Evolutionary conservation across 2,329 filamentous ascomycete species (phyloP).

Genomic region (Bipolaris bicolor): DNA sequence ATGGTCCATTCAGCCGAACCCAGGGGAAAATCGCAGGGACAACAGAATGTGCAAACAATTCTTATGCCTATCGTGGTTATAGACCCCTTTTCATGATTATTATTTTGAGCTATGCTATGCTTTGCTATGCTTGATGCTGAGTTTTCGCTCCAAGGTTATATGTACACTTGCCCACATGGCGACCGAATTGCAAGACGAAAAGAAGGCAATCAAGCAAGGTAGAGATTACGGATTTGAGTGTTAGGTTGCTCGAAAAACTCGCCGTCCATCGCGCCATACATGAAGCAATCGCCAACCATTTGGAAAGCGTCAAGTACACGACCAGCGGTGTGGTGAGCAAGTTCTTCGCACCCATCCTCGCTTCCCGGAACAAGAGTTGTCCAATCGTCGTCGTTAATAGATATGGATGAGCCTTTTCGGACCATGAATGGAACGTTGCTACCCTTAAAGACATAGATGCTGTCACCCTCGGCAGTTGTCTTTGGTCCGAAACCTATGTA

Average conservation of each 20-base stretch:
- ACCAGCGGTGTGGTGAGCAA: background rate
- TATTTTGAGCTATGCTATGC: too few relatives aligned
- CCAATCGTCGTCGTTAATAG: background rate
- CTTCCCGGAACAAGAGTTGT: background rate
- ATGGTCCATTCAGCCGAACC: background rate
- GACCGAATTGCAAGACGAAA: background rate
- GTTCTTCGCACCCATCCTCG: background rate
- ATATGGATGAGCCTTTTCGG: constrained; percentile 1
- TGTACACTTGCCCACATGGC: background rate
- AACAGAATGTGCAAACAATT: too few relatives aligned
- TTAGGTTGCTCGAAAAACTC: constrained; percentile 9
- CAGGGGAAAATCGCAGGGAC: background rate
- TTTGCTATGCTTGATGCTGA: too few relatives aligned
- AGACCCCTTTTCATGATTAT: background rate
- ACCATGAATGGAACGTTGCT: constrained; percentile 28
- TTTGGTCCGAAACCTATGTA: constrained; percentile 30
- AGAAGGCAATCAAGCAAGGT: background rate
- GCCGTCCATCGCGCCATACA: constrained; percentile 28
- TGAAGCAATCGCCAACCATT: constrained; percentile 28
- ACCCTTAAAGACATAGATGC: constrained; percentile 19
- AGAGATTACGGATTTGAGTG: background rate
- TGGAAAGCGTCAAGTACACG: background rate
- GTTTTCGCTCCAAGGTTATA: background rate
- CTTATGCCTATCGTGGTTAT: too few relatives aligned
- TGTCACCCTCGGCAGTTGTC: constrained; percentile 19